Evolutionary conservation across 768 basidiomycete species (phyloP).

Genomic region (Ephemerocybe angulata): DNA sequence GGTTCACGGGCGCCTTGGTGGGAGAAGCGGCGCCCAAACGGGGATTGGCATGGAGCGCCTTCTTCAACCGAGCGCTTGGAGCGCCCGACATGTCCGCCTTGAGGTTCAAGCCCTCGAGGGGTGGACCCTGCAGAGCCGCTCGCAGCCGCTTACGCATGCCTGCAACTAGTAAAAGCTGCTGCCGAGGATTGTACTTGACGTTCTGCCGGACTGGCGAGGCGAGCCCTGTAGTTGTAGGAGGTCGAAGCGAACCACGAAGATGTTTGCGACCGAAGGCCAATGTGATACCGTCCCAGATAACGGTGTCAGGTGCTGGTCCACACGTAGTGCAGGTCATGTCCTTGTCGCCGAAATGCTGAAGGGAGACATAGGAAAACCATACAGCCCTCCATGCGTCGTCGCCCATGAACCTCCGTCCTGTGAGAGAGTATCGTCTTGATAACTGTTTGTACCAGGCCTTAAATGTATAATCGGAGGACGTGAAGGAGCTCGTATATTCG

Average conservation of each 20-base stretch:
- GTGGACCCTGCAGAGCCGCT: background rate
- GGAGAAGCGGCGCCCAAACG: background rate
- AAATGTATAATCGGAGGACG: conserved; percentile 34
- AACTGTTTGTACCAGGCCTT: background rate
- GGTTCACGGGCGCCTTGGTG: too few relatives aligned
- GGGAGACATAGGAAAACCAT: conserved; percentile 32
- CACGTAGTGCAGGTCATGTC: conserved; percentile 20
- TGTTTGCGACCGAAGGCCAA: conserved; percentile 16
- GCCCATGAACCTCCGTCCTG: conserved; percentile 18
- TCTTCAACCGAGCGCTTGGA: background rate
- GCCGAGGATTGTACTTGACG: background rate
- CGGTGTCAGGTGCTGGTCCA: conserved; percentile 15
- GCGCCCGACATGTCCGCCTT: too few relatives aligned
- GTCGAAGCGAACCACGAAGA: background rate
- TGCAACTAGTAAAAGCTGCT: background rate
- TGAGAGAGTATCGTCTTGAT: conserved; percentile 17
- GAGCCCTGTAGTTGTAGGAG: background rate
- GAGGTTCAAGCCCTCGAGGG: background rate
- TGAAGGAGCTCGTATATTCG: conserved; percentile 29
- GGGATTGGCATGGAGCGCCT: background rate
- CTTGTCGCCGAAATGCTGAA: conserved; percentile 20
- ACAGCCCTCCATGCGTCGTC: conserved; percentile 25
- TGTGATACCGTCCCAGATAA: conserved; percentile 22
- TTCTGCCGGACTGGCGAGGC: background rate
- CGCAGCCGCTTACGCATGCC: background rate